A percentile compares a stretch with the other conserved stretches of the same genome.
Evolutionary conservation across 2,329 filamentous ascomycete genomes (phyloP).

Genomic region (Ramularia endophylla): DNA sequence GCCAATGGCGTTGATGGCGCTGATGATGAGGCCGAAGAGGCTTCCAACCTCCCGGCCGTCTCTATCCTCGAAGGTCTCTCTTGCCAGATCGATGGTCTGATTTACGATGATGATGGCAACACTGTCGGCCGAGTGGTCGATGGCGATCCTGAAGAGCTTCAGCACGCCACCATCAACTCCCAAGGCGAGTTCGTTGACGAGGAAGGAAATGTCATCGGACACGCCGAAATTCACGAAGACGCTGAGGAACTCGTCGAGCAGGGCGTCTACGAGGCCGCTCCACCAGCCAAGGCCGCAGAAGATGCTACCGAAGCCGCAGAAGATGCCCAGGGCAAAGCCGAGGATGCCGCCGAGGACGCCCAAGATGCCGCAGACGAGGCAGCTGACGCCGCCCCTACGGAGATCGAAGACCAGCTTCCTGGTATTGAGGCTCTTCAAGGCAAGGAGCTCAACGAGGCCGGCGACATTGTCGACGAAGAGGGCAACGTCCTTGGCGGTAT

Average conservation of each 20-base stretch:
- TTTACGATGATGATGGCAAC: constrained; percentile 47
- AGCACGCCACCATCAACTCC: constrained; percentile 46
- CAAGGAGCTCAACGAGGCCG: constrained; percentile 45
- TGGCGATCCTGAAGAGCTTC: constrained; percentile 43
- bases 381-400: constrained; percentile 24
- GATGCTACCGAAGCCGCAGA: constrained; percentile 33
- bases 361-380: constrained; percentile 27
- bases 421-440: constrained; percentile 48
- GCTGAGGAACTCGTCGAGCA: constrained; percentile 39
- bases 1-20: constrained; percentile 29
- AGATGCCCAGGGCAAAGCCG: constrained; percentile 30
- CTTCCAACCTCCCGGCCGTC: constrained; percentile 35
- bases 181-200: constrained; percentile 52
- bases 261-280: constrained; percentile 38
- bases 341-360: constrained; percentile 25
- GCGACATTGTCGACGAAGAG: constrained; percentile 44
- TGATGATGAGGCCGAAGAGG: constrained; percentile 24
- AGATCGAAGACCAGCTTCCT: constrained; percentile 45
- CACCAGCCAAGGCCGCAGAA: constrained; percentile 36
- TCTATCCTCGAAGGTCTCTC: constrained; percentile 44
- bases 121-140: constrained; percentile 44
- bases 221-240: constrained; percentile 46
- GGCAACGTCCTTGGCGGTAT: constrained; percentile 47
- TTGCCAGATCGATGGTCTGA: constrained; percentile 41
- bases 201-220: constrained; percentile 48